Evolutionary conservation across 176 grass and related monocot genomes (phyloP).

Genomic region (Tuctoria greenei): DNA sequence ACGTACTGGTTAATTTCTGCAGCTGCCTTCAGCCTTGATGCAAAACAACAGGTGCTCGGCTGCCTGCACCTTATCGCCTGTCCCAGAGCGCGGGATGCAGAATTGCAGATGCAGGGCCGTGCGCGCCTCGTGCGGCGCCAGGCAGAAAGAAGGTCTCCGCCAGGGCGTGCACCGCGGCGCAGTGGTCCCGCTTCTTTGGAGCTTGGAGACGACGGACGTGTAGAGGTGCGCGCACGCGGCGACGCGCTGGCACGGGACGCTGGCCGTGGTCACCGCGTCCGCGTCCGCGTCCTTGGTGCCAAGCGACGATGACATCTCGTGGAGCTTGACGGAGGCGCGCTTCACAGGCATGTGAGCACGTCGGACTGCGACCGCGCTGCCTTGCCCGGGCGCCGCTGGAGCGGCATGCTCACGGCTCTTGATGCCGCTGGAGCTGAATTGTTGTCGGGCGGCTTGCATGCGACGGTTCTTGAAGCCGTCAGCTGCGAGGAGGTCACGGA

Average conservation of each 20-base stretch:
- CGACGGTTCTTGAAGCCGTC: conserved; percentile 53
- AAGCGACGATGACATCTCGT: conserved; percentile 21
- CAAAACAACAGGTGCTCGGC: conserved; percentile 46
- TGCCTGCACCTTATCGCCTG: conserved; percentile 32
- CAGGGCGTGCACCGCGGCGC: conserved; percentile 53
- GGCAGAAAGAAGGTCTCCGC: conserved; percentile 65
- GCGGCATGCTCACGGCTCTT: conserved; percentile 41
- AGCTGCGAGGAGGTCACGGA: conserved; percentile 45
- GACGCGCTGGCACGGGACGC: conserved; percentile 23
- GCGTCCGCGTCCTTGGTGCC: conserved; percentile 7
- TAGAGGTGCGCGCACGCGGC: conserved; percentile 48
- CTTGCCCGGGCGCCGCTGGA: conserved; percentile 32
- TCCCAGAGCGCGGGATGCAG: conserved; percentile 76
- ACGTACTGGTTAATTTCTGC: conserved; percentile 60
- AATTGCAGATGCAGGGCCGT: conserved; percentile 40
- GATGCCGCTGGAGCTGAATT: not conserved
- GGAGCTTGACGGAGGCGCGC: conserved; percentile 41
- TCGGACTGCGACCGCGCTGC: conserved; percentile 49
- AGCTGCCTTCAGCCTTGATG: conserved; percentile 50
- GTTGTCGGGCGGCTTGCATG: not conserved
- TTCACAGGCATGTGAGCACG: conserved; percentile 40
- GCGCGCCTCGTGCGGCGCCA: conserved; percentile 55
- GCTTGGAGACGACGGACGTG: conserved; percentile 38
- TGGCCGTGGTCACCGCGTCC: conserved; percentile 21
- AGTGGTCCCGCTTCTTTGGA: conserved; percentile 45